Evolutionary conservation across 495 filamentous ascomycete species (phyloP).

Genomic region (Apodospora peruviana): DNA sequence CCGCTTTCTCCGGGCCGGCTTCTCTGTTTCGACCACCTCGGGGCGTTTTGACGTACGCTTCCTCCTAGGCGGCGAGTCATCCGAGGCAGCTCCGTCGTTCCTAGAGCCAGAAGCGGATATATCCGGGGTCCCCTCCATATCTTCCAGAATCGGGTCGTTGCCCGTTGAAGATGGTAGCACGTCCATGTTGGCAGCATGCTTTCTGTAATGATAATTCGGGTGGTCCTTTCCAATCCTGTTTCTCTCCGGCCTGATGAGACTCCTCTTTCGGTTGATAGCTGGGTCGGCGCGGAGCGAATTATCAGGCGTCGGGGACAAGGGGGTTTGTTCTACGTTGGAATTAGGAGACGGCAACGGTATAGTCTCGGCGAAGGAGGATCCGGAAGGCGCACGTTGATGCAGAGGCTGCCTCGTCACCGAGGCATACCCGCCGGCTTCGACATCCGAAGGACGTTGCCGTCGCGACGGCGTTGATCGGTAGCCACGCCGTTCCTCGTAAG

Average conservation of each 20-base stretch:
- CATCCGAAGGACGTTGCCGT: constrained; percentile 55
- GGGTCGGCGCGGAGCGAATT: constrained; percentile 17
- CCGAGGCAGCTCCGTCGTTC: constrained; percentile 34
- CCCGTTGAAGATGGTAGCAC: constrained; percentile 86
- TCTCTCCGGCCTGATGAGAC: constrained; percentile 82
- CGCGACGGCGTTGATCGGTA: constrained; percentile 67
- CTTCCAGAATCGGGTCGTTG: constrained; percentile 79
- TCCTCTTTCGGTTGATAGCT: constrained; percentile 64
- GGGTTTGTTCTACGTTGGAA: constrained; percentile 38
- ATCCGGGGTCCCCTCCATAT: constrained; percentile 46
- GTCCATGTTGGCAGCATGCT: constrained; percentile 85
- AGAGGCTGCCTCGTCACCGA: constrained; percentile 29
- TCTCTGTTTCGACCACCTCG: constrained; percentile 28
- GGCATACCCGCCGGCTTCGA: constrained; percentile 54
- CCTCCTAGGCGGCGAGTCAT: constrained; percentile 31
- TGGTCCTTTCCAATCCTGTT: constrained; percentile 74
- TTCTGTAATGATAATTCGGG: constrained; percentile 89
- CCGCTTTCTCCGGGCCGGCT: constrained; percentile 22
- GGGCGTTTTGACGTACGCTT: constrained; percentile 14
- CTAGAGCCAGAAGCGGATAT: constrained; percentile 32
- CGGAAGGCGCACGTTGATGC: constrained; percentile 46
- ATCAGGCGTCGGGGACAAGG: constrained; percentile 32
- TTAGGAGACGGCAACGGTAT: constrained; percentile 42
- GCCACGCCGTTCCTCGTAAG: constrained; percentile 50
- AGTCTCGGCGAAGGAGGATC: constrained; percentile 45